phyloP scores from a whole-genome alignment of 345 rosid genomes.

The Passiflora organensis region DNA sequence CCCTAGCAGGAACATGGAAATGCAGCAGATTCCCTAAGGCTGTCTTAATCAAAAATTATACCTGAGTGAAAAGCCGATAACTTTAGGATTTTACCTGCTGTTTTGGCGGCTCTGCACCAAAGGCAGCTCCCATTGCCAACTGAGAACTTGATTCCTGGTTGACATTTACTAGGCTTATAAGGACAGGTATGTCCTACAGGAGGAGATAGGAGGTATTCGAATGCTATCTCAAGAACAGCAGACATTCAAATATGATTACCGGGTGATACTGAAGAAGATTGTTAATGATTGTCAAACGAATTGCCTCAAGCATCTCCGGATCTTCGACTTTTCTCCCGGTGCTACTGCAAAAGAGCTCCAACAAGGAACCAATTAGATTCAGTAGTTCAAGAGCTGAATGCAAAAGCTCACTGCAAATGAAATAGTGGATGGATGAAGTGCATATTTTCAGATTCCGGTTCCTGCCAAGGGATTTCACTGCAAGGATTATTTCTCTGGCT shows the following conservation, averaged over 20 bases:
- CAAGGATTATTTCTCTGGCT: no score
- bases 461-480: neutral
- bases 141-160: constrained; percentile 93
- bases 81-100: constrained; percentile 39
- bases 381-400: neutral
- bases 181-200: neutral
- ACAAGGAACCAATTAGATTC: constrained; percentile 8
- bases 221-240: constrained; percentile 5
- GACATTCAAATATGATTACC: constrained; percentile 33
- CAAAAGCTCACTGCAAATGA: neutral
- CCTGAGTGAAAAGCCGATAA: constrained; percentile 4
- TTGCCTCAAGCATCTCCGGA: constrained; percentile 91
- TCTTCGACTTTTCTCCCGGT: constrained; percentile 95
- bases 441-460: neutral
- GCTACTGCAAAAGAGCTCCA: constrained; percentile 43
- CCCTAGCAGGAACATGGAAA: no score
- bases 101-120: constrained; percentile 76
- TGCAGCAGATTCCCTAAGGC: no score
- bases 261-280: constrained; percentile 91
- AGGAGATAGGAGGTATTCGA: constrained; percentile 5
- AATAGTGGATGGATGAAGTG: neutral
- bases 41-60: neutral
- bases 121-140: constrained; percentile 92
- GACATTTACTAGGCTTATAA: constrained; percentile 15
- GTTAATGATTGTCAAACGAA: constrained; percentile 90